These are phyloP conservation scores for Sporothrix variecibatus DNA, from an alignment of 2,329 filamentous ascomycete species.

Conservation along the genomic window DNA sequence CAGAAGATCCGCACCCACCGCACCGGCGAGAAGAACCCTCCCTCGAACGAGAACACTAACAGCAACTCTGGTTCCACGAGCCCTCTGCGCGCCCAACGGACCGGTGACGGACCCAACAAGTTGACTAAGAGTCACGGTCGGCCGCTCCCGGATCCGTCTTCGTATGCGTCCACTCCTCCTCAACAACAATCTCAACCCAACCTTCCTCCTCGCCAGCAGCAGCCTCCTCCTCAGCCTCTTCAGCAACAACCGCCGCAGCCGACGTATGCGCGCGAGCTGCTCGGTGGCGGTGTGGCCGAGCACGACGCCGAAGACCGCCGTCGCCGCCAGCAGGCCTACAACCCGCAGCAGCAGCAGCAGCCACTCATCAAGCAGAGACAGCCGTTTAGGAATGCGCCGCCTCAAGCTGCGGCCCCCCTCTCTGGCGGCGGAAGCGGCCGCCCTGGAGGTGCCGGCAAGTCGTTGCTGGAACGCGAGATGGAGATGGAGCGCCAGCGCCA, in stretches of 20 bases:
- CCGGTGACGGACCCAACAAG: constrained; percentile 35
- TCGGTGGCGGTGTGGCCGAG: constrained; percentile 60
- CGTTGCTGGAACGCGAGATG: constrained; percentile 77
- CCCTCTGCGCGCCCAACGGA: constrained; percentile 30
- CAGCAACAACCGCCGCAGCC: constrained; percentile 22
- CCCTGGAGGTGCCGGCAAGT: constrained; percentile 62
- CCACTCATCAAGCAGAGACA: constrained; percentile 22
- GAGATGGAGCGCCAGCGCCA: constrained; percentile 76
- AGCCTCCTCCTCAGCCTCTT: constrained; percentile 31
- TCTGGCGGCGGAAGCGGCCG: neutral
- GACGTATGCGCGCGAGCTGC: constrained; percentile 58
- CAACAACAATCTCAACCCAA: constrained; percentile 35
- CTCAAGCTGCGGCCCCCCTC: neutral
- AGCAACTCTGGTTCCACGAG: constrained; percentile 1
- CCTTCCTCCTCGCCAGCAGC: neutral
- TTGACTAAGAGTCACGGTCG: constrained; percentile 44
- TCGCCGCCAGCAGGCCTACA: constrained; percentile 58
- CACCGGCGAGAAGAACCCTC: constrained; percentile 37
- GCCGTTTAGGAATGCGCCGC: constrained; percentile 20
- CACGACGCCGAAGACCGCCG: constrained; percentile 61
- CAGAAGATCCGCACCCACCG: constrained; percentile 39
- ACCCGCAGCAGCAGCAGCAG: constrained; percentile 20
- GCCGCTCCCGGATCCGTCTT: constrained; percentile 55
- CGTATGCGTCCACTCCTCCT: constrained; percentile 34
- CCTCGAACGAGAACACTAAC: constrained; percentile 9